These are phyloP conservation scores for Pseudocercospora crystallina DNA, from an alignment of 2,329 filamentous ascomycete genomes.

Conservation along the genomic window DNA sequence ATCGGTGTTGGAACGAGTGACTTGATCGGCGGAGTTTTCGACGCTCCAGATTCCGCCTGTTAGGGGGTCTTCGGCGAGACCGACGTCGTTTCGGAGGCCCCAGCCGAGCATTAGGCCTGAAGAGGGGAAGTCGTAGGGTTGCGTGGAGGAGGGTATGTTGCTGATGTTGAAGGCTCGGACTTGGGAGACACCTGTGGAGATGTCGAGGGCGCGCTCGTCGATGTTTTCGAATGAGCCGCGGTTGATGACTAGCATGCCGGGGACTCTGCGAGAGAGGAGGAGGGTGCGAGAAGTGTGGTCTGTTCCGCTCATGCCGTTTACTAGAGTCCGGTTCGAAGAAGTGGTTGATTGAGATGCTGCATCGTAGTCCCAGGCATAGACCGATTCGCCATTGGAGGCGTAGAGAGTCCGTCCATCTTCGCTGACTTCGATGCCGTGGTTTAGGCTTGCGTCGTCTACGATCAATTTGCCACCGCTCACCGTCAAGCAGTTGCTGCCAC, in stretches of 20 bases:
- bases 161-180: slow-evolving; percentile 62
- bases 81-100: slow-evolving; percentile 72
- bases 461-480: slow-evolving; percentile 26
- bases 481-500: slow-evolving; percentile 27
- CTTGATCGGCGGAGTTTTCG: slow-evolving; percentile 69
- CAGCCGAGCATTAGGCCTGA: slow-evolving; percentile 57
- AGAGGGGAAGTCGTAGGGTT: slow-evolving; percentile 51
- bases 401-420: slow-evolving; percentile 52
- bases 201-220: slow-evolving; percentile 54
- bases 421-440: slow-evolving; percentile 53
- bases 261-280: slow-evolving; percentile 56
- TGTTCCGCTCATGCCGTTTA: slow-evolving; percentile 60
- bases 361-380: slow-evolving; percentile 66
- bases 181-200: slow-evolving; percentile 62
- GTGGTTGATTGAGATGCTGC: slow-evolving; percentile 40
- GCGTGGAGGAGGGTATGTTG: slow-evolving; percentile 44
- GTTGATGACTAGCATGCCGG: slow-evolving; percentile 62
- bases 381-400: slow-evolving; percentile 57
- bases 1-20: slow-evolving; percentile 37
- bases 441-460: slow-evolving; percentile 39
- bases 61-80: slow-evolving; percentile 62
- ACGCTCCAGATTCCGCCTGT: slow-evolving; percentile 56
- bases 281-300: slow-evolving; percentile 69
- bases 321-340: slow-evolving; percentile 52
- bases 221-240: slow-evolving; percentile 65